Evolutionary conservation across 2,329 filamentous ascomycete species (phyloP).

Genomic region (Colletotrichum sublineola): DNA sequence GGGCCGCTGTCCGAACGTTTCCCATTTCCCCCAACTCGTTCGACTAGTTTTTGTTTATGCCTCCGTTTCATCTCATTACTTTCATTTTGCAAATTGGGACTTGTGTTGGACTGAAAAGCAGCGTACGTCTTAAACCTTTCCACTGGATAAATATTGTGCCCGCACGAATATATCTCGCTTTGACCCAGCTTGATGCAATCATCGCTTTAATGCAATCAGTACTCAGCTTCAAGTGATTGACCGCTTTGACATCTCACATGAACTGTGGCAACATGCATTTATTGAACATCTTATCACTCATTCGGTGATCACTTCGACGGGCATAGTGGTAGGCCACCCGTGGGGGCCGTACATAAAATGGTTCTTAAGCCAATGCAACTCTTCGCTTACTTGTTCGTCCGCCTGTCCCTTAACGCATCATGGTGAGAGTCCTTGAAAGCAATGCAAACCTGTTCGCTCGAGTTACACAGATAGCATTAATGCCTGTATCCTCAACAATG

Average conservation of each 20-base stretch:
- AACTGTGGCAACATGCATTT: not conserved
- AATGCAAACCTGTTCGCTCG: not conserved
- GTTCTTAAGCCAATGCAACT: not conserved
- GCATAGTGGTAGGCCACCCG: not conserved
- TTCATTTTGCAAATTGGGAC: not conserved
- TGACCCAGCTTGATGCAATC: slow-evolving; percentile 30
- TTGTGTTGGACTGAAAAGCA: not conserved
- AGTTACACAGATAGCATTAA: not conserved
- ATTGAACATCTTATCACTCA: not conserved
- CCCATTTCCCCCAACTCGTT: not conserved
- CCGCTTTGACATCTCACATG: slow-evolving; percentile 1
- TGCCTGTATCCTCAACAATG: not conserved
- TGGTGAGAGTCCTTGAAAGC: not conserved
- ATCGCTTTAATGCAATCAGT: slow-evolving; percentile 2
- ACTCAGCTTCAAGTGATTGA: too few species aligned
- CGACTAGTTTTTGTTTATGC: not conserved
- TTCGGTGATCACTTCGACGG: not conserved
- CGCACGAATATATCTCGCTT: slow-evolving; percentile 2
- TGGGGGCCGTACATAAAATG: too few species aligned
- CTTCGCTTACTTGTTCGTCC: too few species aligned
- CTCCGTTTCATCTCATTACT: not conserved
- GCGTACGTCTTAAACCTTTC: not conserved
- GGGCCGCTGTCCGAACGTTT: not conserved
- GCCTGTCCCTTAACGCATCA: too few species aligned
- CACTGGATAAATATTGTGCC: not conserved